phyloP scores from a whole-genome alignment of 805 yeast species.

The Dipodascus albidus region DNA sequence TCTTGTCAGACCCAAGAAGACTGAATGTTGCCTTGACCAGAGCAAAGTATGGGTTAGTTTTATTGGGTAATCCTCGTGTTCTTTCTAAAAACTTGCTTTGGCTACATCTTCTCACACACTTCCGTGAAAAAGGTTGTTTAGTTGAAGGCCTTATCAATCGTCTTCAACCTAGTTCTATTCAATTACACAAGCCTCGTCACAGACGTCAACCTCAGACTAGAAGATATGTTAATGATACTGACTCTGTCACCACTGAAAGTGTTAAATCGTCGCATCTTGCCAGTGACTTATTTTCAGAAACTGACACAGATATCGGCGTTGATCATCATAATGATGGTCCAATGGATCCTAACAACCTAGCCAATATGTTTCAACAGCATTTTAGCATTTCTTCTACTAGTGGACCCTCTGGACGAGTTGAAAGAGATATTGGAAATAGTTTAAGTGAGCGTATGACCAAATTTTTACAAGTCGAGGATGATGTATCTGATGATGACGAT shows the following conservation, averaged over 20 bases:
- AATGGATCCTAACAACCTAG: constrained; percentile 12
- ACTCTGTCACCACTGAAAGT: neutral
- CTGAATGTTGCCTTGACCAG: constrained; percentile 83
- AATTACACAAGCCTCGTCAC: constrained; percentile 12
- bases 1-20: constrained; percentile 75
- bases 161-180: constrained; percentile 46
- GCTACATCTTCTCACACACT: constrained; percentile 68
- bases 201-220: neutral
- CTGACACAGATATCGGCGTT: constrained; percentile 4
- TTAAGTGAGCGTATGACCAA: constrained; percentile 16
- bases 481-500: constrained; percentile 20
- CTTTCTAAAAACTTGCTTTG: constrained; percentile 61
- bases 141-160: constrained; percentile 85
- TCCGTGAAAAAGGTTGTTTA: constrained; percentile 71
- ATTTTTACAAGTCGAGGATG: constrained; percentile 9
- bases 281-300: constrained; percentile 5
- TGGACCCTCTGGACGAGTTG: constrained; percentile 2
- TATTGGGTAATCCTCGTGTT: constrained; percentile 77
- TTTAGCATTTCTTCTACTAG: neutral
- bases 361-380: constrained; percentile 9
- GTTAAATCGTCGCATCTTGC: neutral
- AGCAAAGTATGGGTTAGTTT: constrained; percentile 69
- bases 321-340: constrained; percentile 11
- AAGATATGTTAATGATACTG: constrained; percentile 1
- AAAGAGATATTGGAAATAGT: constrained; percentile 11